Percentiles rank a stretch among this genome's conserved stretches.
phyloP scores from a whole-genome alignment of 208 protist genomes.

The Wallacemonas collosoma region DNA sequence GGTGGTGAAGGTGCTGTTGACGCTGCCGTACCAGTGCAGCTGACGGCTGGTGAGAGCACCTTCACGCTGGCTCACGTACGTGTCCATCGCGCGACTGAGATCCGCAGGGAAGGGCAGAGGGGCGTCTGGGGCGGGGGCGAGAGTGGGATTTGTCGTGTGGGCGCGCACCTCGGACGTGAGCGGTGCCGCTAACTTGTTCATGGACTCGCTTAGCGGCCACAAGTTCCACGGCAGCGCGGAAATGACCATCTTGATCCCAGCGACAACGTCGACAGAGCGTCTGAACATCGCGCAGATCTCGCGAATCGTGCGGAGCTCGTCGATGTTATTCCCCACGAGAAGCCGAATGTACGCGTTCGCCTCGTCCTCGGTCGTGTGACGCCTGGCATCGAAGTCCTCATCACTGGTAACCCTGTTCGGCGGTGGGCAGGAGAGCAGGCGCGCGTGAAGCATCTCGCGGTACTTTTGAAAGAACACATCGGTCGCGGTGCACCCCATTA shows the following conservation, averaged over 20 bases:
- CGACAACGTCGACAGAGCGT: neutral
- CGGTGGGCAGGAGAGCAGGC: slow-evolving; percentile 32
- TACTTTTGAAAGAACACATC: slow-evolving; percentile 39
- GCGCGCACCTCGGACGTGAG: slow-evolving; percentile 11
- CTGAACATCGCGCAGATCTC: neutral
- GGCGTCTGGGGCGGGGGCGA: neutral
- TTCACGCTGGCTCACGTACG: slow-evolving; percentile 23
- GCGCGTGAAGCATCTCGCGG: slow-evolving; percentile 30
- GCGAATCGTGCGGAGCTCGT: slow-evolving; percentile 21
- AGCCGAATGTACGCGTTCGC: slow-evolving; percentile 33
- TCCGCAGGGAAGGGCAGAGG: slow-evolving; percentile 39
- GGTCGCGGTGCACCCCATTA: slow-evolving; percentile 31
- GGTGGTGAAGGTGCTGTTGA: slow-evolving; percentile 18
- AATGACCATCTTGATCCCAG: slow-evolving; percentile 25
- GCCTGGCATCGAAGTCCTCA: slow-evolving; percentile 27
- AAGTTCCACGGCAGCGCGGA: slow-evolving; percentile 34
- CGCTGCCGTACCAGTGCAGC: slow-evolving; percentile 36
- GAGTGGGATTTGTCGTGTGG: neutral
- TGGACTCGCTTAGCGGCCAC: slow-evolving; percentile 24
- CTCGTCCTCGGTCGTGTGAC: slow-evolving; percentile 30
- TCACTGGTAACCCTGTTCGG: slow-evolving; percentile 21
- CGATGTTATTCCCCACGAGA: slow-evolving; percentile 19
- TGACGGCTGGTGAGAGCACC: slow-evolving; percentile 7
- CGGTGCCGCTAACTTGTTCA: neutral
- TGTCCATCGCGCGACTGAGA: slow-evolving; percentile 18